These are phyloP conservation scores for Hymenoscyphus scutula DNA, from an alignment of 2,329 filamentous ascomycete genomes.

Conservation along the genomic window DNA sequence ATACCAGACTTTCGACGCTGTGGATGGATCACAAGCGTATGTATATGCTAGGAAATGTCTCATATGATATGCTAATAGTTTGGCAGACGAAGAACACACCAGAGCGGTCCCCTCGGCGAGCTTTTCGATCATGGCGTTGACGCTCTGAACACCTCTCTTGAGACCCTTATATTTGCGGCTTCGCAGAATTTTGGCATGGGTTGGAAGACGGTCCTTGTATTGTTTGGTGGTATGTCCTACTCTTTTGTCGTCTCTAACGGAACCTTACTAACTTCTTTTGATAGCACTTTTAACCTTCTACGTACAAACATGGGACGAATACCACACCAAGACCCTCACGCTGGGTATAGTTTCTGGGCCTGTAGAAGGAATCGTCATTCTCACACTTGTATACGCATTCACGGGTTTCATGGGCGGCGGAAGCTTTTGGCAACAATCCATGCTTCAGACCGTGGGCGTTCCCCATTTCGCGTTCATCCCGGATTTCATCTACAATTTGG, in stretches of 20 bases:
- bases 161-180: slow-evolving; percentile 86
- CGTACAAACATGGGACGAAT: slow-evolving; percentile 98
- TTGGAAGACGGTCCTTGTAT: slow-evolving; percentile 79
- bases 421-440: slow-evolving; percentile 86
- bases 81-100: slow-evolving; percentile 74
- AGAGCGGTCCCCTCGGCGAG: slow-evolving; percentile 91
- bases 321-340: slow-evolving; percentile 94
- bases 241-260: background rate
- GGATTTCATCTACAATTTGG: slow-evolving; percentile 68
- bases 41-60: slow-evolving; percentile 37
- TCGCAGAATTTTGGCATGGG: slow-evolving; percentile 91
- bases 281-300: slow-evolving; percentile 96
- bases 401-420: slow-evolving; percentile 85
- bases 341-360: slow-evolving; percentile 90
- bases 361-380: slow-evolving; percentile 86
- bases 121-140: slow-evolving; percentile 98
- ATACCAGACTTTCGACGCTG: slow-evolving; percentile 98
- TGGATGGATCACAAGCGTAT: slow-evolving; percentile 90
- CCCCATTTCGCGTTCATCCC: slow-evolving; percentile 64
- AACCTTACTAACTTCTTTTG: slow-evolving; percentile 17
- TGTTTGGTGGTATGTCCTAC: slow-evolving; percentile 70
- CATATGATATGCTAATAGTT: slow-evolving; percentile 13
- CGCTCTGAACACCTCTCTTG: slow-evolving; percentile 92
- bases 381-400: slow-evolving; percentile 76
- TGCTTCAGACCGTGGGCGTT: slow-evolving; percentile 74